Base-by-base conservation (phyloP, 1,284 basidiomycete species). In the Vanrija humicola region DNA sequence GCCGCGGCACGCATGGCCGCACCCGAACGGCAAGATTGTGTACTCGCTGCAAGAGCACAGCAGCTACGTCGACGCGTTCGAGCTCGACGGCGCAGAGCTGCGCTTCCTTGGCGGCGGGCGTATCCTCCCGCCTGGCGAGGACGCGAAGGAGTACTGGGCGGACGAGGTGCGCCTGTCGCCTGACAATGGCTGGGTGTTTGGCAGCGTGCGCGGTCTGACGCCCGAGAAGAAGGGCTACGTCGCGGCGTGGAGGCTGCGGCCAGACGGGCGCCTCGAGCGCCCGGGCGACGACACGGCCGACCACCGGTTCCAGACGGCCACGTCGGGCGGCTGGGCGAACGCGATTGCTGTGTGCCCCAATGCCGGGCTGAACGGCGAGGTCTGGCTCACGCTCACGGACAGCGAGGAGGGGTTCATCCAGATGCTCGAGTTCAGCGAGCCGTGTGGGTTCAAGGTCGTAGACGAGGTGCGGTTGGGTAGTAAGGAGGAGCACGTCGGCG, bases 271-370 rank as follows among this genome's bases (percentile, higher is more conserved):
- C 16, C 43, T 53, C 44, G 26, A 21, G 12, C 28, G 19, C 38
- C 40, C 26, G 19, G 38, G 9, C 14, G 40, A 18, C 43, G 15
- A 52, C 48, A n/a, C 29, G n/a, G 42, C 64, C 6, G 25, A 54
- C 2, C 59, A 63, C 47, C 48, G 57, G 12, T 67, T 67, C 63
- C 61, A 76, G 54, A 77, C 76, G 2, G 66, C 69, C 3, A 77
- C 76, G 0, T 67, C 63, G 3, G 77, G 77, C n/a, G 77, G 77
- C 3, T 77, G 76, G 76, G 77, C 77, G 1, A 77, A 78, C 54
- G 76, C 76, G 0, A 73, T 78, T 28, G 70, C 74, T 48, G 69
- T 73, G 1, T 71, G 71, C 28, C 72, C 74, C 18, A 58, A 55
- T 9, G 28, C 56, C 1, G 59, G 67, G 14, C 45, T 52, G 3